Evolutionary conservation across 2,329 filamentous ascomycete species (phyloP), one percentile per base, ranked within the genome.

Genomic region (Paraphoma sp.): DNA sequence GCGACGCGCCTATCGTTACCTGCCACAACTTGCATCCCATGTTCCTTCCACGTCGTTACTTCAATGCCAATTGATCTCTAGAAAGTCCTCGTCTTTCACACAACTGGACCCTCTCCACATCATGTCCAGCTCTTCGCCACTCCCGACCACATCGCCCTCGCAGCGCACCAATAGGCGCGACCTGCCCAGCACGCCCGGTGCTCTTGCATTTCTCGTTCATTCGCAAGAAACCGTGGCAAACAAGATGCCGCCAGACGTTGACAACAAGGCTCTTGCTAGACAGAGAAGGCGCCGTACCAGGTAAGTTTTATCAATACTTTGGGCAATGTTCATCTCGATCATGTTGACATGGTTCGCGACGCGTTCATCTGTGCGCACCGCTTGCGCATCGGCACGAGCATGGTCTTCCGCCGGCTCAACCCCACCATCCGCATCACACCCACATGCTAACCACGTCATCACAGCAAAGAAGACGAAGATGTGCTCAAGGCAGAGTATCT

Each of bases 401-500:
- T 53, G 57, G 59, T 59, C 62, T 57, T 59, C 62, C 59, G 63
- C 60, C 45, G 30, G 47, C 40, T 42, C 12, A 54, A 59, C 60
- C 67, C 58, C 69, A 59, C 61, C 59, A 61, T 54, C 64, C 58
- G 41, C 62, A 65, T 59, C 57, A 23, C 45, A 14, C 51, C 33
- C 57, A 61, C 51, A 33, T 56, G 62, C 71, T 74, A 57, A 73
- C 69, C 63, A 64, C 60, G 55, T 53, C 61, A 57, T 56, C 51
- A 63, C 63, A 77, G 75, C 67, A 76, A 77, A 50, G 90, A 94
- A 78, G 94, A 98, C 80, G 94, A 97, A 80, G 86, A 89, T 50
- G 86, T 96, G 51, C 87, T 97, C 58, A 94, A 97, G 78, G 85
- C 90, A 36, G 92, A 94, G 56, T 97, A 96, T 74, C 84, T 86